Percentiles rank a stretch among this genome's conserved stretches.
Conservation (phyloP, 495 filamentous ascomycete species). For the Corynascus novoguineensis region DNA sequence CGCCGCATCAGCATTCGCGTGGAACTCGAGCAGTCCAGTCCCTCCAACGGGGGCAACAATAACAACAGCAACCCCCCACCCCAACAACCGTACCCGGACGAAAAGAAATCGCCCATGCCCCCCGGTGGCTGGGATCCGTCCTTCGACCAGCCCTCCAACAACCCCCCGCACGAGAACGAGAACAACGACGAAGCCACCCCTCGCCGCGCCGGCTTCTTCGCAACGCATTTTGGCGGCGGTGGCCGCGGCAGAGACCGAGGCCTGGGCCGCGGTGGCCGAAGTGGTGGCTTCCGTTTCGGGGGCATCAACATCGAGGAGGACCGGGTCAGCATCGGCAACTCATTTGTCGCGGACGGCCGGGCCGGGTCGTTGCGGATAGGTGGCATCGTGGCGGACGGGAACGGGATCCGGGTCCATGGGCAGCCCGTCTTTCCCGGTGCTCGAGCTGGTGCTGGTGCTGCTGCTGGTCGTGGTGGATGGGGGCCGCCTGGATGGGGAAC, state of each 20-base stretch:
- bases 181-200: too few relatives aligned
- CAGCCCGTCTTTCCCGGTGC: slow-evolving; percentile 20
- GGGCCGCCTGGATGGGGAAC: background rate
- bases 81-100: background rate
- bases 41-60: background rate
- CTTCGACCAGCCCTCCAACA: slow-evolving; percentile 21
- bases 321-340: slow-evolving; percentile 35
- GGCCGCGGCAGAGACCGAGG: background rate
- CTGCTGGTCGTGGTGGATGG: background rate
- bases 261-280: background rate
- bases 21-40: background rate
- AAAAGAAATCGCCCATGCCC: slow-evolving; percentile 12
- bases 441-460: background rate
- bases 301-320: slow-evolving; percentile 35
- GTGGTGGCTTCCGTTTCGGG: slow-evolving; percentile 30
- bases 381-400: slow-evolving; percentile 25
- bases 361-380: slow-evolving; percentile 38
- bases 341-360: slow-evolving; percentile 36
- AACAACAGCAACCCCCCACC: background rate
- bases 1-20: slow-evolving; percentile 28
- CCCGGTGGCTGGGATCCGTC: slow-evolving; percentile 24
- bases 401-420: slow-evolving; percentile 33
- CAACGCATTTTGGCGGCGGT: background rate
- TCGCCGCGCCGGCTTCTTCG: slow-evolving; percentile 2
- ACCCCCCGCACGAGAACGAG: background rate